These are phyloP conservation scores for Vaccinium corymbosum DNA, from an alignment of 148 eudicot species.

Conservation along the genomic window DNA sequence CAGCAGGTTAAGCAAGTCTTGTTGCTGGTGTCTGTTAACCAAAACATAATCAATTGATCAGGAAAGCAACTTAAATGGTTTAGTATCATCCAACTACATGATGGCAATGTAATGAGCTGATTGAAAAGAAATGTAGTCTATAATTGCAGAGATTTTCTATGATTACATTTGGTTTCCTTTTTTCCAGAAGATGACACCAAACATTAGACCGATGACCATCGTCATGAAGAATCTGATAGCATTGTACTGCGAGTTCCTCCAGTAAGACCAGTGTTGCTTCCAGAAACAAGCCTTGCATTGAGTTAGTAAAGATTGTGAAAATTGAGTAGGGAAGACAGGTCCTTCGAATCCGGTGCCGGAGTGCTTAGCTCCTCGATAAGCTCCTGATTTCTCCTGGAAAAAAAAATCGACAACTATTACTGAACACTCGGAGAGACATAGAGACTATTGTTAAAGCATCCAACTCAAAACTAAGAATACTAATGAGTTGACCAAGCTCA, in stretches of 20 bases:
- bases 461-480: not conserved
- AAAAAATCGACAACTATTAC: not conserved
- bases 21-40: constrained; percentile 34
- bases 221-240: constrained; percentile 42
- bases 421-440: not conserved
- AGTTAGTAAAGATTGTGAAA: constrained; percentile 33
- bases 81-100: not conserved
- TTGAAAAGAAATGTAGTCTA: not conserved
- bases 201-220: constrained; percentile 35
- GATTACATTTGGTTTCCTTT: constrained; percentile 40
- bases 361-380: constrained; percentile 39
- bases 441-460: not conserved
- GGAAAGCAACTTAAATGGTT: not conserved
- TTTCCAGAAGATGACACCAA: constrained; percentile 49
- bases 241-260: constrained; percentile 51
- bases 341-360: constrained; percentile 38
- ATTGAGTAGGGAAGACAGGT: constrained; percentile 42
- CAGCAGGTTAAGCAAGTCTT: constrained; percentile 39
- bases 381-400: constrained; percentile 40
- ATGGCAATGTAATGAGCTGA: not conserved
- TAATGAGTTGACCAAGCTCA: not conserved
- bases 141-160: not conserved
- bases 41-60: not conserved
- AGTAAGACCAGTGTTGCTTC: constrained; percentile 51
- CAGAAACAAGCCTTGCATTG: constrained; percentile 56